Evolutionary conservation across 257 asterid genomes (phyloP).

Genomic region (Eustoma russellianum): DNA sequence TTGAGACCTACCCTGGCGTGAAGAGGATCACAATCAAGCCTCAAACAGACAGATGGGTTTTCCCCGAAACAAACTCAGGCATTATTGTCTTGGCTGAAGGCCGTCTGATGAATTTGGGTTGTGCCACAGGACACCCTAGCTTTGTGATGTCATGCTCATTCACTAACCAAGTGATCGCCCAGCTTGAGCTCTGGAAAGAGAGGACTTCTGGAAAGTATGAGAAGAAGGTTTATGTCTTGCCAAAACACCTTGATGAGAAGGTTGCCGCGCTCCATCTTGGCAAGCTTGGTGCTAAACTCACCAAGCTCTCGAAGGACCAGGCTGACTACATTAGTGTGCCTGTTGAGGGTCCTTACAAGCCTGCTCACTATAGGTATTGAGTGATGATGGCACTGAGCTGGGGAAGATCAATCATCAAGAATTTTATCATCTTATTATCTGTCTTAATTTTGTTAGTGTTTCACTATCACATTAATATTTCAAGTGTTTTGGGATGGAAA

Average conservation of each 20-base stretch:
- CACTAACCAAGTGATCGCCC: slow-evolving; percentile 60
- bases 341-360: slow-evolving; percentile 62
- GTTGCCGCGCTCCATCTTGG: slow-evolving; percentile 61
- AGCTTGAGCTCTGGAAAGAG: slow-evolving; percentile 59
- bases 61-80: slow-evolving; percentile 39
- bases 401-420: too few species aligned
- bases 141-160: slow-evolving; percentile 61
- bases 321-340: slow-evolving; percentile 47
- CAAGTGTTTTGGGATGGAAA: slow-evolving; percentile 3
- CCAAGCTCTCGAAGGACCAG: slow-evolving; percentile 41
- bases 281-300: slow-evolving; percentile 50
- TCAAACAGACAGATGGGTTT: slow-evolving; percentile 50
- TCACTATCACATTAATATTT: neutral
- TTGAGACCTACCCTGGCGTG: slow-evolving; percentile 48
- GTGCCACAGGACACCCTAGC: slow-evolving; percentile 61
- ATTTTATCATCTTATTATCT: neutral
- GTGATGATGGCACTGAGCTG: neutral
- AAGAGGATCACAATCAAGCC: slow-evolving; percentile 51
- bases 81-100: slow-evolving; percentile 50
- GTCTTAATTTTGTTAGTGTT: too few species aligned
- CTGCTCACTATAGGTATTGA: slow-evolving; percentile 48
- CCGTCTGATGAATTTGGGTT: slow-evolving; percentile 61
- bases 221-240: slow-evolving; percentile 52
- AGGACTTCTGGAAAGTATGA: slow-evolving; percentile 35
- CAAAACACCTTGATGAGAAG: slow-evolving; percentile 54